Percentiles rank a stretch among this genome's conserved stretches.
These are phyloP conservation scores for Apiotrichum montevideense DNA, from an alignment of 1,284 basidiomycete species.

Conservation along the genomic window DNA sequence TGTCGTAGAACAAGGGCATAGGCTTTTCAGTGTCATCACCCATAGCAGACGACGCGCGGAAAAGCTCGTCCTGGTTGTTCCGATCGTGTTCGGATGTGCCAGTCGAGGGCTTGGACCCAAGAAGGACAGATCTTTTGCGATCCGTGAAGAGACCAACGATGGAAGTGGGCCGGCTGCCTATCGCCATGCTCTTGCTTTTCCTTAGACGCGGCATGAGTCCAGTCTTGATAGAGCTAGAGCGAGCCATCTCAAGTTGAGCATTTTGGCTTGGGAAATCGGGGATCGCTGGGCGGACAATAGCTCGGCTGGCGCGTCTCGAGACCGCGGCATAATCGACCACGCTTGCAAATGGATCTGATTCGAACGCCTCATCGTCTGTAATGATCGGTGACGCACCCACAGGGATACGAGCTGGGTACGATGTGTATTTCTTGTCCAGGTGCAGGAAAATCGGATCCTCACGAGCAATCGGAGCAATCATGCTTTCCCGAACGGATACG, in stretches of 20 bases:
- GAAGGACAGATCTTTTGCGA: not conserved
- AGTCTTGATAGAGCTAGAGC: conserved; percentile 4
- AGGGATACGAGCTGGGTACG: not conserved
- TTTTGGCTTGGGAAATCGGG: conserved; percentile 2
- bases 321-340: conserved; percentile 18
- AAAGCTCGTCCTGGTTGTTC: not conserved
- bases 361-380: conserved; percentile 1
- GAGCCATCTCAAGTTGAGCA: not conserved
- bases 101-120: not conserved
- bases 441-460: not conserved
- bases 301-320: not conserved
- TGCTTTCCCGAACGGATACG: not conserved
- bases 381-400: not conserved
- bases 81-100: not conserved
- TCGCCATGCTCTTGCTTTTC: conserved; percentile 13
- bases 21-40: not conserved
- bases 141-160: conserved; percentile 3
- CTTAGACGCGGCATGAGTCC: conserved; percentile 10
- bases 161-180: not conserved
- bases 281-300: not conserved
- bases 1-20: conserved; percentile 16
- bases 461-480: not conserved
- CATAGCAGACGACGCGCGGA: not conserved
- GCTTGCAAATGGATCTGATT: conserved; percentile 35
- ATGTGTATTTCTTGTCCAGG: conserved; percentile 5